Percentiles rank a stretch among this genome's conserved stretches.
Conservation (phyloP, 805 yeast species). For the Kazachstania africana region DNA sequence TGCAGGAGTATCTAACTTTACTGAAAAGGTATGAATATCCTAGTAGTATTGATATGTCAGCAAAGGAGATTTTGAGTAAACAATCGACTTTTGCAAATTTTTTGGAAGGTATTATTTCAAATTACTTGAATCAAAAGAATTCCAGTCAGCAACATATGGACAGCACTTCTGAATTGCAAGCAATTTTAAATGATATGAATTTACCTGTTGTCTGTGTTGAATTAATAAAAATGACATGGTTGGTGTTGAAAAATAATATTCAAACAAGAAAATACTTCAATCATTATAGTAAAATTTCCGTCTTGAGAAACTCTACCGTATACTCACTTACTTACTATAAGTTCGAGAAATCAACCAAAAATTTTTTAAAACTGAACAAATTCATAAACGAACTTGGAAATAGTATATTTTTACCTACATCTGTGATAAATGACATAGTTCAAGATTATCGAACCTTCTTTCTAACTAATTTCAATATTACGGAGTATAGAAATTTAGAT, state of each 20-base stretch:
- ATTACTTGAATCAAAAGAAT: constrained; percentile 14
- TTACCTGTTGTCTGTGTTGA: constrained; percentile 29
- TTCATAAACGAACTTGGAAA: constrained; percentile 36
- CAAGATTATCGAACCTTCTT: constrained; percentile 26
- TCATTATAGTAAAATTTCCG: constrained; percentile 15
- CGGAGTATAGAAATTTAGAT: constrained; percentile 7
- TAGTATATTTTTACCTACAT: constrained; percentile 37
- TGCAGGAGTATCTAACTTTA: constrained; percentile 15
- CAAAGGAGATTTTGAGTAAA: constrained; percentile 9
- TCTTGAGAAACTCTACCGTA: constrained; percentile 29
- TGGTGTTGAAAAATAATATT: constrained; percentile 19
- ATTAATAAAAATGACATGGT: constrained; percentile 25
- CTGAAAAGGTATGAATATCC: constrained; percentile 14
- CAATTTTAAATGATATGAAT: constrained; percentile 31
- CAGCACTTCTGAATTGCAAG: constrained; percentile 16
- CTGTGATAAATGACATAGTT: constrained; percentile 33
- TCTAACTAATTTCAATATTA: constrained; percentile 24
- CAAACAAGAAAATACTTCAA: constrained; percentile 25
- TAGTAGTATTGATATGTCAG: constrained; percentile 9
- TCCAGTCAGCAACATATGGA: too few relatives aligned
- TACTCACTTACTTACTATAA: constrained; percentile 52
- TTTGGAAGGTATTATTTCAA: constrained; percentile 15
- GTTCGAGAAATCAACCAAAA: constrained; percentile 36
- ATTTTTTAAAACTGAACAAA: constrained; percentile 33
- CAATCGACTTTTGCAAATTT: constrained; percentile 15